Percentiles rank a stretch among this genome's conserved stretches.
Evolutionary conservation across 257 asterid genomes (phyloP).

Genomic region (Plantago ovata): DNA sequence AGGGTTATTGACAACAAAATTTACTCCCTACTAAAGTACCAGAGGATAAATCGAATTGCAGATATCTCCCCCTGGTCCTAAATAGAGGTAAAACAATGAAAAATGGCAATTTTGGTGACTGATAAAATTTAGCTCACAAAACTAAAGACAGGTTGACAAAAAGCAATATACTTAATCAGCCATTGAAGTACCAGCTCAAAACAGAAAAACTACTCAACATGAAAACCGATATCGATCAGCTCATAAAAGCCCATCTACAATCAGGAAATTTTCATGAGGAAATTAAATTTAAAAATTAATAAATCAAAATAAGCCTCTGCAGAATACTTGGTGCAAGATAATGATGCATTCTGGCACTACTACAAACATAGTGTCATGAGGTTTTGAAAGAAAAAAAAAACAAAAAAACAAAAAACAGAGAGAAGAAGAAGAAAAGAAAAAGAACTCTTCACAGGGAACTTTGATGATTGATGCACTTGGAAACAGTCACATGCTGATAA

Average conservation of each 20-base stretch:
- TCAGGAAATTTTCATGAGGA: slow-evolving; percentile 3
- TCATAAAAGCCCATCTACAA: background rate
- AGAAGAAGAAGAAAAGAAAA: background rate
- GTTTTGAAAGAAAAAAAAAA: too few relatives aligned
- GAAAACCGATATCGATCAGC: slow-evolving; percentile 1
- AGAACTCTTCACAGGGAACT: slow-evolving; percentile 4
- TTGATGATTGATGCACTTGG: background rate
- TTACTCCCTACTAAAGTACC: background rate
- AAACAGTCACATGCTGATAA: background rate
- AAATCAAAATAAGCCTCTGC: slow-evolving; percentile 5
- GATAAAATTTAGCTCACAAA: background rate
- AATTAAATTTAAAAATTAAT: background rate
- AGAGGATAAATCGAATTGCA: too few relatives aligned
- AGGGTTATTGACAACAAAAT: slow-evolving; percentile 5
- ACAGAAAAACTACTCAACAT: background rate
- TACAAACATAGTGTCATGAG: too few relatives aligned
- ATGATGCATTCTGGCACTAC: background rate
- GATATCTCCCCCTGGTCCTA: too few relatives aligned
- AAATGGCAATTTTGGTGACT: too few relatives aligned
- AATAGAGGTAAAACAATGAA: too few relatives aligned
- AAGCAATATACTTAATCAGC: slow-evolving; percentile 8
- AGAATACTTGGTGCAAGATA: background rate
- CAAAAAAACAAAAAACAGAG: slow-evolving; percentile 12
- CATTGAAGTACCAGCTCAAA: slow-evolving; percentile 8
- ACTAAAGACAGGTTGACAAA: slow-evolving; percentile 15